Evolutionary conservation across 2,329 filamentous ascomycete species (phyloP), one percentile per base, ranked within the genome.

Genomic region (Monilinia polystroma): DNA sequence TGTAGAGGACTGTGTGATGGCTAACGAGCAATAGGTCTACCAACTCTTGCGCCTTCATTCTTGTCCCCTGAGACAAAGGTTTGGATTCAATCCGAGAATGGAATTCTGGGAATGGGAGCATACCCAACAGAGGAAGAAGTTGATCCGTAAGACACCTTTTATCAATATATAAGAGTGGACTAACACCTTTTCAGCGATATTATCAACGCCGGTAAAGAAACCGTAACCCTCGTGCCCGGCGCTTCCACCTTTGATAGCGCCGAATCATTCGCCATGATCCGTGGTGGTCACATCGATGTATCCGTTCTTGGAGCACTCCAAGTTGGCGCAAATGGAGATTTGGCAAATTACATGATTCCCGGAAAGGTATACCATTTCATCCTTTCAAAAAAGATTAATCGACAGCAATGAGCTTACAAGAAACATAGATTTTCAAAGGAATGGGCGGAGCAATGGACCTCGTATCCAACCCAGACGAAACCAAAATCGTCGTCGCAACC

Each of bases 271-370:
- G 87, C 85, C 72, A 95, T 95, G 91, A 95, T 95, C 72, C 86
- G 91, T 11, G 90, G 90, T 58, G 92, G 91, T 0, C 90, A 93
- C 73, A 87, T 95, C 47, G 88, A 95, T 74, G 88, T 95, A 7
- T 92, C 90, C 0, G 92, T 95, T 75, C 84, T 95, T 0, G 91
- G 91, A 4, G 66, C 69, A 18, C 59, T 70, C 72, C 90, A 95
- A 79, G 91, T 94, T 23, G 89, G 87, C 70, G 90, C 90, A 0
- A 82, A 85, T 2, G 91, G 91, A 29, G 92, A 95, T 76, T 79
- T 95, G 66, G 92, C 91, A 55, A 94, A 94, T 79, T 95, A 92
- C 82, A 94, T 95, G 89, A 90, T 95, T 70, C 91, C 91, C 0
- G 92, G 91, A 35, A 94, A 94, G 79, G 87, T 91, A n/a, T n/a